A percentile compares a stretch with the other conserved stretches of the same genome.
Conservation (phyloP, 352 stramenopile genomes). For the Phytophthora citricola region DNA sequence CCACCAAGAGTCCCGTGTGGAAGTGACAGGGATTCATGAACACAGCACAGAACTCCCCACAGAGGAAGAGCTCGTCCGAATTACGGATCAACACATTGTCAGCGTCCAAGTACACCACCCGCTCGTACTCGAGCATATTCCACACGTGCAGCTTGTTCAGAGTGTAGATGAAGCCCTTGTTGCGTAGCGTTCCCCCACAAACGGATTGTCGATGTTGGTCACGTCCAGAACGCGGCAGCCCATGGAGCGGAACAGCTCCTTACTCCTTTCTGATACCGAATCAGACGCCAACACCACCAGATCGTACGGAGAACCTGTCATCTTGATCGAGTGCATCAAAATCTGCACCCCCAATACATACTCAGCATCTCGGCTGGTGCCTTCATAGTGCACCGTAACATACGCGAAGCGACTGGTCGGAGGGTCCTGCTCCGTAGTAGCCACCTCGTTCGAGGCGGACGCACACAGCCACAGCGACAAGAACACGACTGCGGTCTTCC, state of each 20-base stretch:
- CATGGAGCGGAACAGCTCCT: constrained; percentile 79
- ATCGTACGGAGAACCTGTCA: constrained; percentile 82
- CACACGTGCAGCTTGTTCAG: constrained; percentile 92
- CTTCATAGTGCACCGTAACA: constrained; percentile 89
- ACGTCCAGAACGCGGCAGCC: constrained; percentile 87
- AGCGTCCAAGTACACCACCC: constrained; percentile 91
- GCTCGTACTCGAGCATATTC: constrained; percentile 92
- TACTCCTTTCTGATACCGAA: constrained; percentile 80
- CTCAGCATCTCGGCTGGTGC: constrained; percentile 80
- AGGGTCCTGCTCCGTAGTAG: constrained; percentile 15
- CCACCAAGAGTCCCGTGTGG: constrained; percentile 87
- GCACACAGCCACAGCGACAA: constrained; percentile 32
- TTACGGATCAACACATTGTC: constrained; percentile 92
- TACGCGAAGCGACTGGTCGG: constrained; percentile 78
- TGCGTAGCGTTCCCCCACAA: constrained; percentile 75
- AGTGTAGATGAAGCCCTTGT: constrained; percentile 92
- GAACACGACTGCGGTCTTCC: constrained; percentile 27
- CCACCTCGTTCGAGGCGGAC: constrained; percentile 15
- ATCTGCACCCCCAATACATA: constrained; percentile 88
- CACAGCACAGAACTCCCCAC: constrained; percentile 87
- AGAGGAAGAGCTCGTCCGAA: constrained; percentile 89
- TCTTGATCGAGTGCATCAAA: constrained; percentile 88
- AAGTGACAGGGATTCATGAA: constrained; percentile 94
- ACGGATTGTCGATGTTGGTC: constrained; percentile 90
- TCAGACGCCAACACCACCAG: constrained; percentile 88